Conservation (phyloP, 2,329 filamentous ascomycete species). For the Parastagonospora avenae region DNA sequence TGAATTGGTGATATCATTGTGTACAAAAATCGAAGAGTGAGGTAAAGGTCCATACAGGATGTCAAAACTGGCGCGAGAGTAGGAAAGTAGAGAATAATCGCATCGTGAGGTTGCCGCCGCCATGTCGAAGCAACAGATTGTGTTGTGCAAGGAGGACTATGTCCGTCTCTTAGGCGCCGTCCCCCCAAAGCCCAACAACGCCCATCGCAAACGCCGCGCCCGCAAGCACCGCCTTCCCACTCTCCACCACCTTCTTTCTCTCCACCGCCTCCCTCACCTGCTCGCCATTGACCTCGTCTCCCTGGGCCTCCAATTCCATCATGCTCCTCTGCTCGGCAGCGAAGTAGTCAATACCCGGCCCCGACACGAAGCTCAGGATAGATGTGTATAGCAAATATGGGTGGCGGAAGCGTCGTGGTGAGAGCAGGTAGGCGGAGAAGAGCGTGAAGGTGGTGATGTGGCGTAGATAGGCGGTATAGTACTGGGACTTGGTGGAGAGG, state of each 20-base stretch:
- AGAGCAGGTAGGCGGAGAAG: conserved; percentile 76
- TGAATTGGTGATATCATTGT: no score
- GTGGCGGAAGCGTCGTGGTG: conserved; percentile 75
- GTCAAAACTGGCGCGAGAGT: no score
- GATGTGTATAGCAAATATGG: conserved; percentile 90
- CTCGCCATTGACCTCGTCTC: conserved; percentile 56
- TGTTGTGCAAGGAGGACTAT: not conserved
- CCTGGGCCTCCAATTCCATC: conserved; percentile 39
- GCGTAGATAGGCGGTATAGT: conserved; percentile 64
- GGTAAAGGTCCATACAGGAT: no score
- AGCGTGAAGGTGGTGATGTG: conserved; percentile 73
- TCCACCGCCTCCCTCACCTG: conserved; percentile 54
- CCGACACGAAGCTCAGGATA: conserved; percentile 62
- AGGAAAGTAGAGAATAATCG: no score
- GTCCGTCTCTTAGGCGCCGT: conserved; percentile 33
- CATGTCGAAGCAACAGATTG: no score
- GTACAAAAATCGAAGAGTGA: no score
- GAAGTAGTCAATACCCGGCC: conserved; percentile 47
- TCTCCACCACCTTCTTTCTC: conserved; percentile 49
- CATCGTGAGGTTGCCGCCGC: no score
- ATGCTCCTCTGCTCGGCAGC: conserved; percentile 28
- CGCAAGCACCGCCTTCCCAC: conserved; percentile 48
- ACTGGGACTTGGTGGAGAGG: conserved; percentile 63
- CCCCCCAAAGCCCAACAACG: conserved; percentile 57
- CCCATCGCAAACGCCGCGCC: conserved; percentile 54